Percentiles rank a stretch among this genome's conserved stretches.
Evolutionary conservation across 2,329 filamentous ascomycete species (phyloP).

Genomic region (Calonectria ilicicola): DNA sequence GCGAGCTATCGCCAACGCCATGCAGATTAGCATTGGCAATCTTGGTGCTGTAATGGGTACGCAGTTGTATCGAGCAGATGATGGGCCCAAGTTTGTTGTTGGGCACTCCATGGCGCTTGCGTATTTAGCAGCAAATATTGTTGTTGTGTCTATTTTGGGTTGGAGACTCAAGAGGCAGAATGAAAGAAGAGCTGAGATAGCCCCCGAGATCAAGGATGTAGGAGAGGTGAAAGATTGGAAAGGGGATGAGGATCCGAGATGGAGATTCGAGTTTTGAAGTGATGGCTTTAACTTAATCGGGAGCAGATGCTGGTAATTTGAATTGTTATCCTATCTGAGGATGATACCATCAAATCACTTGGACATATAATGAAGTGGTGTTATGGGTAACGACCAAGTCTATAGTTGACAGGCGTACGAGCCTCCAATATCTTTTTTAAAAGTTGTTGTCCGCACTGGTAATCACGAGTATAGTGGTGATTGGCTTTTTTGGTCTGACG

Average conservation of each 20-base stretch:
- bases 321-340: too few relatives aligned
- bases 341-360: too few relatives aligned
- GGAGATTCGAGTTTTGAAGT: conserved; percentile 71
- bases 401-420: too few relatives aligned
- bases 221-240: conserved; percentile 65
- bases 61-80: conserved; percentile 72
- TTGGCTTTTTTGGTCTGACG: too few relatives aligned
- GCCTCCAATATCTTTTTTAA: too few relatives aligned
- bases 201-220: conserved; percentile 60
- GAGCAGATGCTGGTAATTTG: too few relatives aligned
- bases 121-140: conserved; percentile 64
- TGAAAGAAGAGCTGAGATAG: conserved; percentile 57
- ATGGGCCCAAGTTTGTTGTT: conserved; percentile 72
- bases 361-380: too few relatives aligned
- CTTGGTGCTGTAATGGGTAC: conserved; percentile 76
- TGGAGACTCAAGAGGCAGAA: conserved; percentile 70
- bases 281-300: background rate
- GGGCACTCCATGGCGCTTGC: conserved; percentile 76
- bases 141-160: conserved; percentile 66
- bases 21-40: conserved; percentile 80
- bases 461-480: too few relatives aligned
- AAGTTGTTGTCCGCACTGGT: too few relatives aligned
- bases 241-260: conserved; percentile 73
- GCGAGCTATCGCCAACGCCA: conserved; percentile 74
- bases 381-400: too few relatives aligned